Base-by-base conservation (phyloP, 2,329 filamentous ascomycete species). In the Ciborinia camelliae region DNA sequence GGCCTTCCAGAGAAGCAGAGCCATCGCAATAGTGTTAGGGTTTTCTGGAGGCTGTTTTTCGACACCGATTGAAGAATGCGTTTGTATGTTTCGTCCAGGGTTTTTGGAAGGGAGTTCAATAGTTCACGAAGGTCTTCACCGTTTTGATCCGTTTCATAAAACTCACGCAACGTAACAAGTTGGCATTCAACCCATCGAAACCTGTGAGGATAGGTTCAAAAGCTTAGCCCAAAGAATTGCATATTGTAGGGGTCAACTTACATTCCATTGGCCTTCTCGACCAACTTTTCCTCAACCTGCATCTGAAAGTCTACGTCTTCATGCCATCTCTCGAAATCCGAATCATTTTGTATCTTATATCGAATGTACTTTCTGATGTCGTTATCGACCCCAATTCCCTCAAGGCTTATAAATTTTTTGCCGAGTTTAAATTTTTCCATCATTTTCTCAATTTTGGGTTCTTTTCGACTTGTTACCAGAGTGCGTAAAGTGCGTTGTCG, bases 211-310 rank as follows among this genome's bases (percentile, higher is more conserved):
- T 64, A 63, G 23, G 15, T 28, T 23, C 3, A 26, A 14, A 37
- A 3, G 35, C 9, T 37, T 37, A 9, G 35, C 14, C 9, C 35
- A 10, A 2, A 37, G 35, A 7, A 37, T 37, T 37, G 10, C 35
- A 10, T 37, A 10, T 37, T 10, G 6, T 37, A 37, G 14, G 35
- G 35, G 35, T 37, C 9, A 45, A 30, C 72, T 67, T 69, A 76
- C 73, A 75, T 75, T 62, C 73, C 74, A 50, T 71, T 59, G 6
- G 73, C 68, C 37, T 73, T 73, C 12, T 69, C 2, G 9, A 67
- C 65, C 14, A 75, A 45, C 32, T 35, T 41, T 32, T 5, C 48
- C 57, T 74, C 68, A 37, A 37, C 14, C 35, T 37, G 35, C 45
- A 73, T 74, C 23, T 71, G 23, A 12, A 58, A 9, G 10, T 52